phyloP scores from a whole-genome alignment of 2,329 filamentous ascomycete genomes.

The Plectosphaerella sp. region DNA sequence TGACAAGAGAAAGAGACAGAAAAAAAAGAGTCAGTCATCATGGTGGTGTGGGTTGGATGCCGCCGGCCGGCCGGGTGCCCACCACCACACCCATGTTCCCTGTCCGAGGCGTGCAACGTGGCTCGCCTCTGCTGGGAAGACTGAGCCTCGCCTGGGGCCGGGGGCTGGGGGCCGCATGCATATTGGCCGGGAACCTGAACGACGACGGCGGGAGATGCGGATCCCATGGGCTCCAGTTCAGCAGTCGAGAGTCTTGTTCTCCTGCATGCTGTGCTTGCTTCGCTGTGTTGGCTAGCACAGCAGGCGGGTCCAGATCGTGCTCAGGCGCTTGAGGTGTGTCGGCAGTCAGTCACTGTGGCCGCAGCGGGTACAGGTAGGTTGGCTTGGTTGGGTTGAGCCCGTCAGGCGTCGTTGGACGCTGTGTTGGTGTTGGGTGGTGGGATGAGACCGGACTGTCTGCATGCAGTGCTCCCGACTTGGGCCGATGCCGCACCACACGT shows the following conservation, averaged over 20 bases:
- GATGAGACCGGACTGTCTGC: not conserved
- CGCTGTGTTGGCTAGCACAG: too few relatives aligned
- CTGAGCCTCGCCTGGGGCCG: conserved; percentile 9
- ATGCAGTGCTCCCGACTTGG: not conserved
- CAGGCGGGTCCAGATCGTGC: too few relatives aligned
- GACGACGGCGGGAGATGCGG: not conserved
- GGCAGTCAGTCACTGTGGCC: too few relatives aligned
- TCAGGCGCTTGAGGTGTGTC: too few relatives aligned
- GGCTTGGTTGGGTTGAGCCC: too few relatives aligned
- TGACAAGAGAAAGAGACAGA: not conserved
- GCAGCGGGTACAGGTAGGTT: too few relatives aligned
- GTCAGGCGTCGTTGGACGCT: too few relatives aligned
- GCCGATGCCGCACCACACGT: not conserved
- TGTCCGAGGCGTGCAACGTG: conserved; percentile 15
- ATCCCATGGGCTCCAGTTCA: not conserved
- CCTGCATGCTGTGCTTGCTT: not conserved
- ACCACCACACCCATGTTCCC: not conserved
- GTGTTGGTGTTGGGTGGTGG: too few relatives aligned
- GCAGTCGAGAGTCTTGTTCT: not conserved
- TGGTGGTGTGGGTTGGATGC: not conserved
- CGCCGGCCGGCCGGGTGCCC: not conserved
- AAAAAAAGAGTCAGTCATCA: not conserved
- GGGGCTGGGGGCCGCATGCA: too few relatives aligned
- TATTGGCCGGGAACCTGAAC: too few relatives aligned
- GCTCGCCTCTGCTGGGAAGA: conserved; percentile 8